phyloP scores from a whole-genome alignment of 768 basidiomycete genomes.

The Omphalotus guepiniiformis region DNA sequence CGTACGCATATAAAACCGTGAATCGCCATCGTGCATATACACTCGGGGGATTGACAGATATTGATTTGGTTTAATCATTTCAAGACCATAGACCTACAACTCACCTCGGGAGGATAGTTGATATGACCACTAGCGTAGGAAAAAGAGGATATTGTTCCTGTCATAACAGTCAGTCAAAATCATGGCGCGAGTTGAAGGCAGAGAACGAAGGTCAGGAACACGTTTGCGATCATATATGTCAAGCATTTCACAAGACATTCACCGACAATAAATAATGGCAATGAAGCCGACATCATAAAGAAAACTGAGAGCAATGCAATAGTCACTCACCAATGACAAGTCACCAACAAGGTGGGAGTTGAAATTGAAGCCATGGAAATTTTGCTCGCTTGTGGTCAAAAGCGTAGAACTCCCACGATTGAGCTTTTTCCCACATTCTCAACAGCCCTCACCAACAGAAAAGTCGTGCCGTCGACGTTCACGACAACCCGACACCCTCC shows the following conservation, averaged over 20 bases:
- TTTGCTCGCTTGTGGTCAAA: too few relatives aligned
- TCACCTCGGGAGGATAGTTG: background rate
- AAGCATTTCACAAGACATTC: constrained; percentile 31
- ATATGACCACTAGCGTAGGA: background rate
- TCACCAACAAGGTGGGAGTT: too few relatives aligned
- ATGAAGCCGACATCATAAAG: constrained; percentile 46
- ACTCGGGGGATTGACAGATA: constrained; percentile 58
- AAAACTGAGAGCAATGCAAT: too few relatives aligned
- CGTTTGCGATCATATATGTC: constrained; percentile 44
- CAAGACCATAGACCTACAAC: constrained; percentile 9
- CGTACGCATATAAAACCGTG: constrained; percentile 11
- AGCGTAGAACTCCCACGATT: too few relatives aligned
- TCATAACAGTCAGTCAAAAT: constrained; percentile 16
- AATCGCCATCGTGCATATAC: constrained; percentile 24
- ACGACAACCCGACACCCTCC: too few relatives aligned
- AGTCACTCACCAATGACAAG: too few relatives aligned
- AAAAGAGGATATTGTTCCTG: constrained; percentile 3
- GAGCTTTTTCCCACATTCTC: background rate
- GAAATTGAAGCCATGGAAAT: too few relatives aligned
- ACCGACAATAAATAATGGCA: constrained; percentile 72
- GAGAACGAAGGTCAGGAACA: constrained; percentile 37
- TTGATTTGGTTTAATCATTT: constrained; percentile 29
- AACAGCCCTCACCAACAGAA: too few relatives aligned
- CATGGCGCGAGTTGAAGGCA: too few relatives aligned
- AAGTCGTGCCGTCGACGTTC: too few relatives aligned